phyloP scores from a whole-genome alignment of 108 stramenopile genomes.

The Pinguiococcus pyrenoidosus region DNA sequence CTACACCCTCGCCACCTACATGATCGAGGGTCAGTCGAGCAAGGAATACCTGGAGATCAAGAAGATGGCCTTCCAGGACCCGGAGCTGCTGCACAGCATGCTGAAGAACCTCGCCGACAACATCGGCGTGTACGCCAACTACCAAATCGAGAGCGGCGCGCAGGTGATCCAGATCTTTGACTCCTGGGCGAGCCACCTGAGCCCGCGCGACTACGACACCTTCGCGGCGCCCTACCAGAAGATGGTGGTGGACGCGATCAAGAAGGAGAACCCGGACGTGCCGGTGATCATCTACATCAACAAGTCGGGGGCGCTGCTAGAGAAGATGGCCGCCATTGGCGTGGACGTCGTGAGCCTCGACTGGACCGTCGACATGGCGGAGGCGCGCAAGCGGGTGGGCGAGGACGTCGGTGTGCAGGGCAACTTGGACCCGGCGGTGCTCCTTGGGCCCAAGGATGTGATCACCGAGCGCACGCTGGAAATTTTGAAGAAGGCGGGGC shows the following conservation, averaged over 20 bases:
- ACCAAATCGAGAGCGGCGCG: conserved; percentile 81
- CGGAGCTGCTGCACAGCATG: conserved; percentile 57
- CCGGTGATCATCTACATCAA: conserved; percentile 97
- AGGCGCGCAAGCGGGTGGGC: conserved; percentile 68
- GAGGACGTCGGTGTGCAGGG: conserved; percentile 60
- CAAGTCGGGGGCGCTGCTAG: conserved; percentile 35
- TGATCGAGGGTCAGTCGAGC: conserved; percentile 62
- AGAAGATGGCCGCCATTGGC: conserved; percentile 73
- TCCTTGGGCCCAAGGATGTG: conserved; percentile 64
- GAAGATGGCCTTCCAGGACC: conserved; percentile 44
- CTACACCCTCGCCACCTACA: conserved; percentile 91
- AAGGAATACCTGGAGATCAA: conserved; percentile 70
- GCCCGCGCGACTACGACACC: conserved; percentile 59
- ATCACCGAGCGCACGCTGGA: conserved; percentile 83
- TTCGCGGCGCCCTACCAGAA: conserved; percentile 89
- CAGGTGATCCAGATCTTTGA: conserved; percentile 97
- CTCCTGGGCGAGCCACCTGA: conserved; percentile 88
- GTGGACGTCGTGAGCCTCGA: conserved; percentile 90
- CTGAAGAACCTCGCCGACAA: conserved; percentile 72
- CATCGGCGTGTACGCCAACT: conserved; percentile 79
- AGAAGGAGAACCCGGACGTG: conserved; percentile 67
- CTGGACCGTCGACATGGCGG: conserved; percentile 93
- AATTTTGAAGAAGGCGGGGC: conserved; percentile 72
- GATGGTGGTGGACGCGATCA: conserved; percentile 74
- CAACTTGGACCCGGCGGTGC: conserved; percentile 83